Base-by-base conservation (phyloP, 805 yeast genomes). In the Cyberlindnera mississippiensis region DNA sequence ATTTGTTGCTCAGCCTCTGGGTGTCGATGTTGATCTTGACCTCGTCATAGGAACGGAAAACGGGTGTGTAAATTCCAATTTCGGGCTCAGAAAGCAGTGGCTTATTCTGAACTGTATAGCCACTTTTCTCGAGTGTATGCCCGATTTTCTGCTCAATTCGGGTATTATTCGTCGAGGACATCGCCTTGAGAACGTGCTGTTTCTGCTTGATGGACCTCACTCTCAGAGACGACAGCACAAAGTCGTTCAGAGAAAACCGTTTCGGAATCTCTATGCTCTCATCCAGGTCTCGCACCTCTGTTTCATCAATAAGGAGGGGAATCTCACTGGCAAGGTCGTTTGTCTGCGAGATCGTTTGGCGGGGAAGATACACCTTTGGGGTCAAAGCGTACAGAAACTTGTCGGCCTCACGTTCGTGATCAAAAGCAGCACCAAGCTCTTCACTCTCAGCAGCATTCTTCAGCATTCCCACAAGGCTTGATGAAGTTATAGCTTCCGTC, bases 171-270 rank as follows among this genome's bases (percentile, higher is more conserved):
- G 17, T 20, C 9, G 24, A 20, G 6, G 37, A 26, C 28, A 37
- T 32, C 3, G 33, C 33, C 18, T 29, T 41, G 27, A 37, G 20
- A 11, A 30, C 32, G 6, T 35, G 38, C 5, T 31, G 40, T 5
- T 33, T 37, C 14, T 39, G 42, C n/a, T 27, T 35, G 17, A 38
- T 20, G 8, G 42, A 33, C 12, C 40, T 40, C 13, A 43, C 46
- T 16, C 46, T 30, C 14, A 39, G 29, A 16, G 46, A 43, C n/a
- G 46, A 43, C 14, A 26, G 20, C 7, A 39, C 40, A 32, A 43
- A 43, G 31, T 38, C 41, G 14, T 22, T 15, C 11, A 43, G 35
- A 2, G 42, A 38, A 30, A 43, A 43, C 19, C 20, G 32, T 32
- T 35, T 20, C 15, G 46, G 46, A 1, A 43, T 14, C 7, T 40